These are phyloP conservation scores for Rubia balearica DNA, from an alignment of 305 asterid species.

Conservation along the genomic window DNA sequence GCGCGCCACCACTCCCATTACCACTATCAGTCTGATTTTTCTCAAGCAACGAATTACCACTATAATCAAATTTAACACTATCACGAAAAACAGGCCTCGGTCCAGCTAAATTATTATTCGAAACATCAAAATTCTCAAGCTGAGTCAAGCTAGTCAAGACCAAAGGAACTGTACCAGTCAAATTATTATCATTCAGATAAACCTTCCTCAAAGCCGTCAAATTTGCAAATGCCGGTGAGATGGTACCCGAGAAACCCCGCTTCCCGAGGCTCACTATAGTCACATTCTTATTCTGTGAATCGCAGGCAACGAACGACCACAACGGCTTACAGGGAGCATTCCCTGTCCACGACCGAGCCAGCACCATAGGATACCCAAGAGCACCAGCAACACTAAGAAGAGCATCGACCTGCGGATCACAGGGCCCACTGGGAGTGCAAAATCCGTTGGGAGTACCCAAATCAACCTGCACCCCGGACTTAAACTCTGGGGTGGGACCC, in stretches of 20 bases:
- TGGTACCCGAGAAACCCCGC: slow-evolving; percentile 51
- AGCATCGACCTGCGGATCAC: slow-evolving; percentile 68
- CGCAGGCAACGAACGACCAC: slow-evolving; percentile 67
- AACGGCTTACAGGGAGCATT: slow-evolving; percentile 55
- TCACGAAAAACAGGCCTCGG: slow-evolving; percentile 44
- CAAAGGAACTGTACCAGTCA: slow-evolving; percentile 59
- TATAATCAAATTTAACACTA: slow-evolving; percentile 34
- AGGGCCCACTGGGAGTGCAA: slow-evolving; percentile 63
- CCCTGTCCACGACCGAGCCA: slow-evolving; percentile 77
- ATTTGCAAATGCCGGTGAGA: slow-evolving; percentile 69
- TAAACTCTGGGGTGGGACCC: slow-evolving; percentile 67
- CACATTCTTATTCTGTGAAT: slow-evolving; percentile 50
- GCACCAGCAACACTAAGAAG: slow-evolving; percentile 76
- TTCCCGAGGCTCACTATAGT: slow-evolving; percentile 45
- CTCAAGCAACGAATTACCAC: slow-evolving; percentile 57
- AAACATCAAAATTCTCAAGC: slow-evolving; percentile 64
- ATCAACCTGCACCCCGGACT: slow-evolving; percentile 15
- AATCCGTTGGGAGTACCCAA: slow-evolving; percentile 56
- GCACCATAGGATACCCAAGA: slow-evolving; percentile 54
- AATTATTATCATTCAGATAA: slow-evolving; percentile 59
- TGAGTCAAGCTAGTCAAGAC: slow-evolving; percentile 50
- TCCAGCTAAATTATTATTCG: slow-evolving; percentile 69
- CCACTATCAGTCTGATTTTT: slow-evolving; percentile 29
- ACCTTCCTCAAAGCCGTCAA: slow-evolving; percentile 63
- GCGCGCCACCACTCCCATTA: slow-evolving; percentile 31